A percentile compares a stretch with the other conserved stretches of the same genome.
Conservation (phyloP, 352 stramenopile species). For the Blastocystis sp. region DNA sequence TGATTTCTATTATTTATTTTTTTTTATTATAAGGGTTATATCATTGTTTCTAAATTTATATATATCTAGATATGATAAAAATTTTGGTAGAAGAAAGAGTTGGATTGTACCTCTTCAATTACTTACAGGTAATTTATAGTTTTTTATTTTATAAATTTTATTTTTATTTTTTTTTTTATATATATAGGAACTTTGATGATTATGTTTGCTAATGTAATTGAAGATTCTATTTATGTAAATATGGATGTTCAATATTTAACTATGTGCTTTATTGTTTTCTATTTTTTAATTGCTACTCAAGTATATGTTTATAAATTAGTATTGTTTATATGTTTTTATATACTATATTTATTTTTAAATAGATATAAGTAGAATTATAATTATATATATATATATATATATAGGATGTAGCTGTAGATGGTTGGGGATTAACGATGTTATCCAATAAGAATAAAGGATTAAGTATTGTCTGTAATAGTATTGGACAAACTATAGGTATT, state of each 20-base stretch:
- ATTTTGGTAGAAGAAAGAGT: slow-evolving; percentile 43
- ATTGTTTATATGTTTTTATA: too few species aligned
- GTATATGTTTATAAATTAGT: too few species aligned
- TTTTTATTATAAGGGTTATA: too few species aligned
- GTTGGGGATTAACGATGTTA: slow-evolving; percentile 66
- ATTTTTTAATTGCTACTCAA: slow-evolving; percentile 67
- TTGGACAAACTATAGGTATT: slow-evolving; percentile 59
- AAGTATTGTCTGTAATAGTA: slow-evolving; percentile 62
- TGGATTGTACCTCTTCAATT: slow-evolving; percentile 70
- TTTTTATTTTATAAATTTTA: slow-evolving; percentile 53
- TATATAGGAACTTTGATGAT: too few species aligned
- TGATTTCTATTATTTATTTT: slow-evolving; percentile 3
- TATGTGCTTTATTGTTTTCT: slow-evolving; percentile 64
- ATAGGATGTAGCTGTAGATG: slow-evolving; percentile 66
- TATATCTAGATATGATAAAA: slow-evolving; percentile 17
- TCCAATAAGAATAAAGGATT: slow-evolving; percentile 63
- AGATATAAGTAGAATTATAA: too few species aligned
- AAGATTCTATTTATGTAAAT: slow-evolving; percentile 43
- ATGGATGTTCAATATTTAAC: slow-evolving; percentile 62
- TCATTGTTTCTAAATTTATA: too few species aligned
- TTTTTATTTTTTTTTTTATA: slow-evolving; percentile 57
- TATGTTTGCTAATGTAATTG: slow-evolving; percentile 16
- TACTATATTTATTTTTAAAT: too few species aligned
- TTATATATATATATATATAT: too few species aligned
- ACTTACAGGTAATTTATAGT: too few species aligned